A percentile compares a stretch with the other conserved stretches of the same genome.
Evolutionary conservation across 2,329 filamentous ascomycete species (phyloP).

Genomic region (Helicocarpus griseus): DNA sequence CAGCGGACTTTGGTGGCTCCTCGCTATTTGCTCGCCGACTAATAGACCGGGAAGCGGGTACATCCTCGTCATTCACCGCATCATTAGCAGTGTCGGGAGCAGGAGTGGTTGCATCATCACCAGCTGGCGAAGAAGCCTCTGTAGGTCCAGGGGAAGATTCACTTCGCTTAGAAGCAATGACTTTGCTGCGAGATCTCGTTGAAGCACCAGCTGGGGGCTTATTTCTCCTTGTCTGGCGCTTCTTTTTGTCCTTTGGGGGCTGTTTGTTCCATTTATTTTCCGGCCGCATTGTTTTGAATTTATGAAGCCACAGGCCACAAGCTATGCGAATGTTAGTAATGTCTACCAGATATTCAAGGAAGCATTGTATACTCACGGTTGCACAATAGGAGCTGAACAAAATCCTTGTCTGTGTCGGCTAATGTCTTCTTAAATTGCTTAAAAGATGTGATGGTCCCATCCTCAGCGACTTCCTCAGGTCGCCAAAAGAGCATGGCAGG

Average conservation of each 20-base stretch:
- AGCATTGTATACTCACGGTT: slow-evolving; percentile 55
- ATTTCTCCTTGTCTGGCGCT: slow-evolving; percentile 27
- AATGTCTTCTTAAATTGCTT: slow-evolving; percentile 67
- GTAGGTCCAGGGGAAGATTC: slow-evolving; percentile 32
- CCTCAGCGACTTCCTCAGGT: slow-evolving; percentile 51
- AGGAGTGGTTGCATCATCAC: slow-evolving; percentile 27
- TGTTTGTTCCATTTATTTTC: slow-evolving; percentile 71
- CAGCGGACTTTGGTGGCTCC: slow-evolving; percentile 32
- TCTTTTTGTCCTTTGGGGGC: slow-evolving; percentile 33
- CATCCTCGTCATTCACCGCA: slow-evolving; percentile 22
- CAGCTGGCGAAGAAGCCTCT: slow-evolving; percentile 28
- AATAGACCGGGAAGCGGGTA: slow-evolving; percentile 25
- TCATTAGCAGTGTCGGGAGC: slow-evolving; percentile 25
- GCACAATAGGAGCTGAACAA: slow-evolving; percentile 68
- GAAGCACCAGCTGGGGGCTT: slow-evolving; percentile 19
- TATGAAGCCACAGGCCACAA: slow-evolving; percentile 90
- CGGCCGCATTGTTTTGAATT: slow-evolving; percentile 76
- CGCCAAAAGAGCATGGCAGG: slow-evolving; percentile 67
- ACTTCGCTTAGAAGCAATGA: slow-evolving; percentile 19
- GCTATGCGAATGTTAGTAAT: slow-evolving; percentile 39
- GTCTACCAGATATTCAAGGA: slow-evolving; percentile 7
- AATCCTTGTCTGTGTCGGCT: slow-evolving; percentile 57
- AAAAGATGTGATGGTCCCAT: slow-evolving; percentile 56
- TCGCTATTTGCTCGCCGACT: slow-evolving; percentile 40
- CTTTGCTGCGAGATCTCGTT: slow-evolving; percentile 7